phyloP scores from a whole-genome alignment of 139 green algal genomes.

The Eudorina sp. region DNA sequence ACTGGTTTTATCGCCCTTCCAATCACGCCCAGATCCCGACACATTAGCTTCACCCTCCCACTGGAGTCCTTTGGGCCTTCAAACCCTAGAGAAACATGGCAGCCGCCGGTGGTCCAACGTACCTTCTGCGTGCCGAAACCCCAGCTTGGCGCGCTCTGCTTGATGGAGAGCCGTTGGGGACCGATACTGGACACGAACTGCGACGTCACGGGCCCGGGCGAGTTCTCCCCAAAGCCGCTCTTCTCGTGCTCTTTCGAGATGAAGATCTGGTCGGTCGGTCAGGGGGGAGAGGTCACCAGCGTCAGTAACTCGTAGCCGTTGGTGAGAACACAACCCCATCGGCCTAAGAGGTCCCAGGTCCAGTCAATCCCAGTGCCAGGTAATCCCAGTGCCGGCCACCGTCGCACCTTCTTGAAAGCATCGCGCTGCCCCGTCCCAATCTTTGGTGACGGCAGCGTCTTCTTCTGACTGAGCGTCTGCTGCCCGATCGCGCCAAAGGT shows the following conservation, averaged over 20 bases:
- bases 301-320: background rate
- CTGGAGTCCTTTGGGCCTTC: too few species aligned
- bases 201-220: constrained; percentile 68
- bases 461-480: constrained; percentile 71
- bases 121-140: constrained; percentile 74
- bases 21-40: too few species aligned
- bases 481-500: constrained; percentile 61
- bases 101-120: too few species aligned
- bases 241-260: constrained; percentile 82
- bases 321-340: too few species aligned
- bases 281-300: background rate
- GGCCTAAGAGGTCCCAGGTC: too few species aligned
- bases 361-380: too few species aligned
- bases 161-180: constrained; percentile 64
- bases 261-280: constrained; percentile 62
- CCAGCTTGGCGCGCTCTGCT: constrained; percentile 68
- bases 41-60: background rate
- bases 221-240: constrained; percentile 60
- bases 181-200: constrained; percentile 58
- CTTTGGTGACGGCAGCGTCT: constrained; percentile 66
- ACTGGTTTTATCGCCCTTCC: too few species aligned
- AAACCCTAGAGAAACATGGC: too few species aligned
- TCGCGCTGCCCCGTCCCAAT: constrained; percentile 73
- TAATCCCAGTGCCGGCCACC: too few species aligned
- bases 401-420: constrained; percentile 66